A percentile compares a stretch with the other conserved stretches of the same genome.
phyloP scores from a whole-genome alignment of 352 stramenopile species.

The Pythium biforme region DNA sequence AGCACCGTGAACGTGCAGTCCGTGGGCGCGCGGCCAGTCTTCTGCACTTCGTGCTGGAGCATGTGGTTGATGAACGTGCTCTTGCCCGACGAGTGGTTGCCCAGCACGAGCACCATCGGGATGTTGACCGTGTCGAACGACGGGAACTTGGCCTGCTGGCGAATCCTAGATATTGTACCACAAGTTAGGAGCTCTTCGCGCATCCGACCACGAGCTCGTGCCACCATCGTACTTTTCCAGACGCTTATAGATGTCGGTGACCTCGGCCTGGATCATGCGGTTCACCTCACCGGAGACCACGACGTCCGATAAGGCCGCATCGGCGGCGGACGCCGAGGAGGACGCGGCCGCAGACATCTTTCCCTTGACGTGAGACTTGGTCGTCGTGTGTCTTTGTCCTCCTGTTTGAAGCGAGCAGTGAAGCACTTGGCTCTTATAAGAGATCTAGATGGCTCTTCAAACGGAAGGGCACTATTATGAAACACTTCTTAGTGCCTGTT shows the following conservation, averaged over 20 bases:
- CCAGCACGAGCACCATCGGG: constrained; percentile 83
- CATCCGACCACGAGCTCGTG: background rate
- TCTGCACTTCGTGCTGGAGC: constrained; percentile 78
- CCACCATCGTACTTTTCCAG: constrained; percentile 39
- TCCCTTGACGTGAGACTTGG: background rate
- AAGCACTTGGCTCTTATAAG: constrained; percentile 1
- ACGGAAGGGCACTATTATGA: constrained; percentile 17
- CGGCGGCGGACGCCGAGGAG: constrained; percentile 5
- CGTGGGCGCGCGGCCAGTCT: constrained; percentile 75
- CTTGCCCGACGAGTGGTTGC: constrained; percentile 86
- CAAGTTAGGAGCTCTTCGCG: background rate
- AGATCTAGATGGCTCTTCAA: constrained; percentile 7
- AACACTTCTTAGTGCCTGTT: background rate
- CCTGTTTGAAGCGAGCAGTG: constrained; percentile 20
- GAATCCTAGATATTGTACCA: constrained; percentile 40
- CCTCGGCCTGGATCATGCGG: constrained; percentile 83
- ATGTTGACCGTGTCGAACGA: constrained; percentile 78
- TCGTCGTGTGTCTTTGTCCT: constrained; percentile 16
- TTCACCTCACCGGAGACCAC: constrained; percentile 64
- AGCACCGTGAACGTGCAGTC: constrained; percentile 86
- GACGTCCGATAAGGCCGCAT: constrained; percentile 37
- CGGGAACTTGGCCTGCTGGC: constrained; percentile 68
- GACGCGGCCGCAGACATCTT: background rate
- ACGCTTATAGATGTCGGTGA: constrained; percentile 62
- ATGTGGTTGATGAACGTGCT: constrained; percentile 90